Base-by-base conservation (phyloP, 768 basidiomycete genomes). In the Xanthoconium purpureum region DNA sequence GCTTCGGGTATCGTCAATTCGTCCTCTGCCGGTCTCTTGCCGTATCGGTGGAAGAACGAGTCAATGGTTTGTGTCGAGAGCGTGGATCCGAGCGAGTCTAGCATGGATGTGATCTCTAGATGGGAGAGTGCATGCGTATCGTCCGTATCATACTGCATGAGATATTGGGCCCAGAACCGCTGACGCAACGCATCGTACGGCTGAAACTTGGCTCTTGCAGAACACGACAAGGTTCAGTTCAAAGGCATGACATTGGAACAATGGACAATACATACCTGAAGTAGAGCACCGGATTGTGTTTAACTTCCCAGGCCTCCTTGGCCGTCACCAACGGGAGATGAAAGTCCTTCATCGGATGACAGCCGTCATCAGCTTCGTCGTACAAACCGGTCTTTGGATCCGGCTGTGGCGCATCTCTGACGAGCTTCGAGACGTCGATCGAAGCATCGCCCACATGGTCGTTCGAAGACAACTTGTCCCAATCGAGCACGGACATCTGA, bases 1-100 rank as follows among this genome's bases (percentile, higher is more conserved):
- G 84, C 80, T 71, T 99, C 85, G 29, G 89, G 85, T 15, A 90
- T 71, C 1, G 86, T 87, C 33, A 99, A 74, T 63, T 92, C 87
- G 56, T 86, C 94, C 20, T 76, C 72, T 8, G 78, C 77, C 0
- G 85, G 80, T 5, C 78, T 73, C 71, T 91, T 92, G 54, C 80
- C 80, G 64, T 78, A 81, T 8, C 84, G 80, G 9, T 79, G 82
- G 75, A 91, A 98, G 80, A 96, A 98, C 14, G 80, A 80, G 62
- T 88, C 80, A 55, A 97, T 76, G 2, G 96, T 98, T 43, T 84
- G 76, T 0, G 72, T 73, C 8, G 89, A 89, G 47, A 98, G 82
- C 0, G 96, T 98, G 5, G 94, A 97, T 6, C 94, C 94, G 37
- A 99, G 85, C 2, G 95, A 96, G 74, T 98, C 96, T 42, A 99